Percentiles rank a stretch among this genome's conserved stretches.
These are phyloP conservation scores for Niveomyces coronatus DNA, from an alignment of 2,329 filamentous ascomycete genomes.

Conservation along the genomic window DNA sequence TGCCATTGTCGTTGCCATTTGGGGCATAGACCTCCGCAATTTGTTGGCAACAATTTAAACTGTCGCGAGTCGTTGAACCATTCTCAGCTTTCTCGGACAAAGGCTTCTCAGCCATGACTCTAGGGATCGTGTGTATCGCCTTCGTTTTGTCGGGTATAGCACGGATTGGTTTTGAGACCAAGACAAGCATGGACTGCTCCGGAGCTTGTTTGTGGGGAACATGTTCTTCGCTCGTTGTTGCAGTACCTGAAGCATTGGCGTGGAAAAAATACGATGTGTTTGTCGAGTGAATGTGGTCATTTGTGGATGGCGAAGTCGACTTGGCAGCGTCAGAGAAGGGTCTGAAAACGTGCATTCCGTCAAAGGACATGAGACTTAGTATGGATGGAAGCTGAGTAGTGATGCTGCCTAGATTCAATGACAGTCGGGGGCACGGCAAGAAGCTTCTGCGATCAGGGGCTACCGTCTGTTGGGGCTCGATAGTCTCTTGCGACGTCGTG, in stretches of 20 bases:
- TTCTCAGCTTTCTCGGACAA: too few relatives aligned
- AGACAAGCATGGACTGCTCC: too few relatives aligned
- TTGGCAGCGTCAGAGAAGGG: neutral
- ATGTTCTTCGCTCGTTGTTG: neutral
- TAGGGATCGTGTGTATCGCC: too few relatives aligned
- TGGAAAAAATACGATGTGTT: neutral
- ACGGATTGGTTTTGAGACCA: too few relatives aligned
- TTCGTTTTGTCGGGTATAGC: too few relatives aligned
- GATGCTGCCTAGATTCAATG: slow-evolving; percentile 21
- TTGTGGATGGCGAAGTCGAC: neutral
- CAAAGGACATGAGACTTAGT: slow-evolving; percentile 12
- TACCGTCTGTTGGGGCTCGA: neutral
- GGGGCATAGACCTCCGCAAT: too few relatives aligned
- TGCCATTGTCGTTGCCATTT: too few relatives aligned
- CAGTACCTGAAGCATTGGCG: neutral
- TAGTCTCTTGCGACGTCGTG: neutral
- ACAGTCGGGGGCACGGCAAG: slow-evolving; percentile 19
- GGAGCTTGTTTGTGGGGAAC: too few relatives aligned
- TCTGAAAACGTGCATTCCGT: neutral
- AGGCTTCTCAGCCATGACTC: too few relatives aligned
- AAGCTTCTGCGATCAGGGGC: slow-evolving; percentile 5
- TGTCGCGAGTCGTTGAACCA: too few relatives aligned
- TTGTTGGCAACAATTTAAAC: too few relatives aligned
- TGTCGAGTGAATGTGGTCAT: neutral
- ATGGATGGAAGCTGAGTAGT: slow-evolving; percentile 17